Evolutionary conservation across 1,284 basidiomycete species (phyloP), one percentile per base, ranked within the genome.

Genomic region (Sporisorium scitamineum): DNA sequence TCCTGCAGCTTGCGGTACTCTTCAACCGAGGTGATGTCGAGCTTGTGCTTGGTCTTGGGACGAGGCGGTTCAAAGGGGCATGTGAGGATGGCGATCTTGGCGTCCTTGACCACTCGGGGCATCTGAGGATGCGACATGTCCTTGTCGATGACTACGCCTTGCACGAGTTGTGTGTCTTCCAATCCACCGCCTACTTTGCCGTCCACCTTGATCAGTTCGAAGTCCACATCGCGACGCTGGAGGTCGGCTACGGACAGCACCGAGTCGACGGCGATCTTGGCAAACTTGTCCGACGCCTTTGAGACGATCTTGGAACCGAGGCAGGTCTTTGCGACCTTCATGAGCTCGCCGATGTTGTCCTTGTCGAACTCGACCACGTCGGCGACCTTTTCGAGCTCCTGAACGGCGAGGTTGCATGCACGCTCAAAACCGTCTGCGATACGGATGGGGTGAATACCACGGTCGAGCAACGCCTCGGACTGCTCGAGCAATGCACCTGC

Each of bases 91-190:
- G 96, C 96, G 68, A 99, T 89, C 78, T 92, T 92, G 68, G 97
- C 96, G 85, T 99, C 93, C 78, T 89, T 89, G 77, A 99, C 91
- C 50, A 88, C 89, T 66, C 90, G 90, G 11, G 96, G 96, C 96
- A 99, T 99, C 87, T 97, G 95, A 10, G 96, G 93, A 85, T 99
- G 96, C 24, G 95, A 97, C 92, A 99, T 95, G 88, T 99, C 95
- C 88, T 99, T 97, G 91, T 99, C 95, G 86, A 99, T 90, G 77
- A 99, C 92, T 45, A 99, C 96, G 81, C 96, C 95, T 81, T 93
- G 92, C 86, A 97, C 95, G 78, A 97, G 90, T 32, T 90, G 90
- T 9, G 94, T 98, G 87, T 99, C 97, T 34, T 94, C 94, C 51
- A 99, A 90, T 10, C 94, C 94, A 48, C 97, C 96, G 59, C 96